Percentiles rank a stretch among this genome's conserved stretches.
Conservation (phyloP, 441 rosid genomes). For the Pelargonium fulgidum region DNA sequence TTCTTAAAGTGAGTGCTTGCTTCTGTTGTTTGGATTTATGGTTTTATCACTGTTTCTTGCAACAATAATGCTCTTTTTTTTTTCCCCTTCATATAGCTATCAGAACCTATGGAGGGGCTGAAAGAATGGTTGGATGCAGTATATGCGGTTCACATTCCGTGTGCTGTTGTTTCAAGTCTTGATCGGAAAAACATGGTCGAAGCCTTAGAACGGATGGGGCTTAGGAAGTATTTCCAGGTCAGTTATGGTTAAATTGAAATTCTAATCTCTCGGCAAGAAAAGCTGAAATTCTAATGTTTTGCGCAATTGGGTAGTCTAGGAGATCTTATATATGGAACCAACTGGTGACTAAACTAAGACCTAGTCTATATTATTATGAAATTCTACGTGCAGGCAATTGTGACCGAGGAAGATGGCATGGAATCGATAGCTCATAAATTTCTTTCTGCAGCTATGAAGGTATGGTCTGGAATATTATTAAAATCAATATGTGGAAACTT, state of each 20-base stretch:
- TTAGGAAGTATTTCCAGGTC: slow-evolving; percentile 81
- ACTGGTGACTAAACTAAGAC: not conserved
- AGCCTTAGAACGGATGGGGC: slow-evolving; percentile 63
- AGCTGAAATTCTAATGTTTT: too few relatives aligned
- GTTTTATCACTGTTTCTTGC: slow-evolving; percentile 13
- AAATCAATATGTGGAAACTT: slow-evolving; percentile 2
- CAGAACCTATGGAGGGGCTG: slow-evolving; percentile 64
- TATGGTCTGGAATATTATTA: slow-evolving; percentile 20
- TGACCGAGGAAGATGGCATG: slow-evolving; percentile 95
- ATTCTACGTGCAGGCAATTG: slow-evolving; percentile 50
- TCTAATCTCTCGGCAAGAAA: too few relatives aligned
- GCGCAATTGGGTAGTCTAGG: too few relatives aligned
- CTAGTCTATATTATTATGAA: not conserved
- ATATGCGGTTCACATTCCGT: slow-evolving; percentile 67
- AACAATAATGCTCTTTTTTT: slow-evolving; percentile 4
- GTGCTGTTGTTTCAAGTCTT: slow-evolving; percentile 88
- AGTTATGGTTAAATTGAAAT: not conserved
- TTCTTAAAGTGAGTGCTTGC: slow-evolving; percentile 44
- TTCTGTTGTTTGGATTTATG: slow-evolving; percentile 13
- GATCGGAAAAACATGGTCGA: slow-evolving; percentile 71
- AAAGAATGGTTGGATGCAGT: slow-evolving; percentile 84
- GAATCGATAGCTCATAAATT: slow-evolving; percentile 89
- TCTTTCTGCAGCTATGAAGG: slow-evolving; percentile 96
- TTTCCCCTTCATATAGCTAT: slow-evolving; percentile 40
- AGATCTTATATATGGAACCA: too few relatives aligned